A percentile compares a stretch with the other conserved stretches of the same genome.
phyloP scores from a whole-genome alignment of 2,329 filamentous ascomycete genomes.

The Orbilia oligospora region DNA sequence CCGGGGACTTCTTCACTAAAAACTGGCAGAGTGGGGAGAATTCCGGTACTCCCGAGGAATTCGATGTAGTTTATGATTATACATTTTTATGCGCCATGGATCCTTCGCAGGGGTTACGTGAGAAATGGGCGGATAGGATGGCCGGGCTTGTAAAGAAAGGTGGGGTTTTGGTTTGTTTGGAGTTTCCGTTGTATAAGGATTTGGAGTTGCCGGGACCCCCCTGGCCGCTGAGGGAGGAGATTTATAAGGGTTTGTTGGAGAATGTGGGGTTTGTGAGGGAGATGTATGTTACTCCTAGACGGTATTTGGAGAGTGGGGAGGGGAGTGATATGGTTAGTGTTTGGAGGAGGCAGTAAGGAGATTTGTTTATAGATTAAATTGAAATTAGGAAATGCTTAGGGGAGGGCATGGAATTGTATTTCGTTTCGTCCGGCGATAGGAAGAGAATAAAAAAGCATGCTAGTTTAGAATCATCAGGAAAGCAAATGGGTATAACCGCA shows the following conservation, averaged over 20 bases:
- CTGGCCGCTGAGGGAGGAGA: conserved; percentile 65
- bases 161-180: conserved; percentile 67
- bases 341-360: conserved; percentile 62
- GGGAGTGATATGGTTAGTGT: conserved; percentile 67
- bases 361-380: not conserved
- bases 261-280: conserved; percentile 64
- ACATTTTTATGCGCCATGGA: conserved; percentile 76
- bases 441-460: conserved; percentile 1
- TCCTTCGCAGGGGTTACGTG: conserved; percentile 68
- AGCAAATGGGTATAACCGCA: conserved; percentile 46
- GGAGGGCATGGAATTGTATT: conserved; percentile 27
- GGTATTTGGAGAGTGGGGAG: conserved; percentile 65
- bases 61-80: conserved; percentile 70
- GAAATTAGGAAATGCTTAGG: not conserved
- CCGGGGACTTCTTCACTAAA: conserved; percentile 41
- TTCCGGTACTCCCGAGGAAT: conserved; percentile 64
- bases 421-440: not conserved
- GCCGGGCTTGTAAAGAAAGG: conserved; percentile 64
- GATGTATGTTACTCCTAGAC: conserved; percentile 65
- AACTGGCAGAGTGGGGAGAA: conserved; percentile 2
- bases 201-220: conserved; percentile 66
- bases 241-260: conserved; percentile 62
- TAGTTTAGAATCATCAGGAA: not conserved
- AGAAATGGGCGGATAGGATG: conserved; percentile 72
- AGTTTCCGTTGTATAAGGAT: conserved; percentile 68